Base-by-base conservation (phyloP, 2,329 filamentous ascomycete genomes). In the Talaromyces sp. region DNA sequence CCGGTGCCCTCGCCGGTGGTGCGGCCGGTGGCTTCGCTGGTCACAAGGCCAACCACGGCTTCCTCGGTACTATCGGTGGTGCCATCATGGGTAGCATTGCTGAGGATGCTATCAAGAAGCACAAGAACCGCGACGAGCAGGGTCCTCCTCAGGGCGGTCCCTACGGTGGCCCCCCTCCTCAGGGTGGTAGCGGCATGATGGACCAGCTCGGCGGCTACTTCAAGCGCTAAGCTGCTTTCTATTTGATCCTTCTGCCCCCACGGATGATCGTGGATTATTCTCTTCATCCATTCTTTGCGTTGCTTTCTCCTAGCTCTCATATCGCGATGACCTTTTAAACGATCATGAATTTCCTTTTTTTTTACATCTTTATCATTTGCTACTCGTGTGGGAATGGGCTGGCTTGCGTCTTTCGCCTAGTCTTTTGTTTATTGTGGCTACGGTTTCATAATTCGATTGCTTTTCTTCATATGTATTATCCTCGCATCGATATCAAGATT, bases 21-120 rank as follows among this genome's bases (percentile, higher is more conserved):
- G 66, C 75, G 9, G 70, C 75, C n/a, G 77, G 77, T 51, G 77
- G 72, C 30, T 78, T 71, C 45, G 73, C 69, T 19, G 77, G 77
- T 51, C 72, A 76, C 69, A 75, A 79, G 64, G 75, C 72, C 56
- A 69, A 75, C 57, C 77, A 79, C 65, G 77, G 77, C 27, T 65
- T 80, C 62, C 70, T 80, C 46, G 77, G 77, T 53, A 72, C 76
- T 5, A 69, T 80, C 37, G 77, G 75, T 53, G 77, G 77, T 37
- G 77, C 77, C 29, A 75, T 79, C 56, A 67, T 75, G 7, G 77
- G 77, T 43, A 74, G 71, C 55, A 66, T 78, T 48, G 68, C 74
- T 5, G 74, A 80, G 58, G 77, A 79, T 50, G 72, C 72, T 17
- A 55, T 71, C 47, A 77, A 77, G 68, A 75, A 77, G 67, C 67